phyloP scores from a whole-genome alignment of 768 basidiomycete species.

The Tylopilus felleus region DNA sequence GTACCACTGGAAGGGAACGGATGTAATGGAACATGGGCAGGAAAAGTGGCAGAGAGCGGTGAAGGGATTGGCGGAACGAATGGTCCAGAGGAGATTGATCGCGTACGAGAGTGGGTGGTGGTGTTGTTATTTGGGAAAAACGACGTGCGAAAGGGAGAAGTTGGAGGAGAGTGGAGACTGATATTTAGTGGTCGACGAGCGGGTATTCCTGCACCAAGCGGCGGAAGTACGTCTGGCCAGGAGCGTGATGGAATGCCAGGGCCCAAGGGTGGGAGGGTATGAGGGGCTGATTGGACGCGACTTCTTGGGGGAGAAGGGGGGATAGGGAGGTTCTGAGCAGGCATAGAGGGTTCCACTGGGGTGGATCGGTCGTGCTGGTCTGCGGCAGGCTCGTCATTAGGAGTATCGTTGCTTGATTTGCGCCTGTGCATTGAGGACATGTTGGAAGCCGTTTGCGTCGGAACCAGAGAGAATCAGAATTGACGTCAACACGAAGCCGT shows the following conservation, averaged over 20 bases:
- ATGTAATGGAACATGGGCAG: slow-evolving; percentile 23
- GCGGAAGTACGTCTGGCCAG: slow-evolving; percentile 20
- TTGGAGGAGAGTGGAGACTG: slow-evolving; percentile 25
- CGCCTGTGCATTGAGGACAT: slow-evolving; percentile 37
- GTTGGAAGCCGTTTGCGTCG: background rate
- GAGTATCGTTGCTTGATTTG: slow-evolving; percentile 43
- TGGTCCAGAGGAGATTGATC: slow-evolving; percentile 34
- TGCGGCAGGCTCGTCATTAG: slow-evolving; percentile 26
- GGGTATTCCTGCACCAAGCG: slow-evolving; percentile 24
- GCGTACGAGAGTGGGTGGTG: slow-evolving; percentile 25
- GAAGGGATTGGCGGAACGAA: slow-evolving; percentile 27
- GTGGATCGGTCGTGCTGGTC: background rate
- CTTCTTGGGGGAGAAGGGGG: slow-evolving; percentile 23
- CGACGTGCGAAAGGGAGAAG: slow-evolving; percentile 32
- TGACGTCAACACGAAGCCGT: slow-evolving; percentile 1
- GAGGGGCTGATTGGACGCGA: slow-evolving; percentile 28
- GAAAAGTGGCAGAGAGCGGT: slow-evolving; percentile 28
- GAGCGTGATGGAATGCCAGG: slow-evolving; percentile 23
- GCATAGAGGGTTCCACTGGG: slow-evolving; percentile 1
- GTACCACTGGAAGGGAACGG: slow-evolving; percentile 21
- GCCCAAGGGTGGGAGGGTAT: slow-evolving; percentile 14
- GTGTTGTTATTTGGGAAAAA: slow-evolving; percentile 14
- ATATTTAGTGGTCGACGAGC: slow-evolving; percentile 24
- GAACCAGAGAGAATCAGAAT: background rate
- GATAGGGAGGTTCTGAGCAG: slow-evolving; percentile 4